Conservation (phyloP, 2,329 filamentous ascomycete genomes). For the Xylaria sp. region DNA sequence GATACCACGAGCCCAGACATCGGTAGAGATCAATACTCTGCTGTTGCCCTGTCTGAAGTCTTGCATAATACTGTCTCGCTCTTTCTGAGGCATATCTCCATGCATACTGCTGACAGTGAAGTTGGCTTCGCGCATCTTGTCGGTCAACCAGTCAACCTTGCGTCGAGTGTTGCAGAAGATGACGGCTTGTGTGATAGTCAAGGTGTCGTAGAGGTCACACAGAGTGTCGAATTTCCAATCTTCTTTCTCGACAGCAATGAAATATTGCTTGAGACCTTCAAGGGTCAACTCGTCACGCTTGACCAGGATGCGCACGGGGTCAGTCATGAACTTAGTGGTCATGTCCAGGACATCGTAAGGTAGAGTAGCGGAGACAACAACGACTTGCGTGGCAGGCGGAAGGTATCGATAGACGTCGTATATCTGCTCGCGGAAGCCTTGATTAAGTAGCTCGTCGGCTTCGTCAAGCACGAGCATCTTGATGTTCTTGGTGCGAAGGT, state of each 20-base stretch:
- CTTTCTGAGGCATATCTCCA: constrained; percentile 98
- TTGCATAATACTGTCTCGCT: constrained; percentile 98
- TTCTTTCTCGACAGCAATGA: constrained; percentile 98
- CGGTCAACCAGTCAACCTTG: constrained; percentile 99
- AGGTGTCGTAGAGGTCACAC: constrained; percentile 97
- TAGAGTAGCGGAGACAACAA: constrained; percentile 94
- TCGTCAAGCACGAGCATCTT: constrained; percentile 73
- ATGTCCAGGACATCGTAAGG: constrained; percentile 98
- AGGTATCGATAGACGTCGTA: constrained; percentile 99
- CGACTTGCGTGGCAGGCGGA: constrained; percentile 96
- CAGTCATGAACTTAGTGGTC: constrained; percentile 99
- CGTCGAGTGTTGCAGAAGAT: constrained; percentile 99
- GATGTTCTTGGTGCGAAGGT: constrained; percentile 69
- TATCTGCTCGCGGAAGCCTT: constrained; percentile 97
- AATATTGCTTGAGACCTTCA: constrained; percentile 98
- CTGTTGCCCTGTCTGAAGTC: constrained; percentile 98
- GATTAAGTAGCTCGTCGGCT: constrained; percentile 78
- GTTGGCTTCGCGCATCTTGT: constrained; percentile 99
- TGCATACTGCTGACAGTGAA: constrained; percentile 99
- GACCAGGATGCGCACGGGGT: constrained; percentile 94
- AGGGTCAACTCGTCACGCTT: constrained; percentile 99
- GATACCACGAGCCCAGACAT: constrained; percentile 98
- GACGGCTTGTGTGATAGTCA: constrained; percentile 98
- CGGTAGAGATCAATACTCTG: constrained; percentile 94
- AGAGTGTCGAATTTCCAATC: constrained; percentile 99